Evolutionary conservation across 179 eudicot species (phyloP).

Genomic region (Spinacia oleracea): DNA sequence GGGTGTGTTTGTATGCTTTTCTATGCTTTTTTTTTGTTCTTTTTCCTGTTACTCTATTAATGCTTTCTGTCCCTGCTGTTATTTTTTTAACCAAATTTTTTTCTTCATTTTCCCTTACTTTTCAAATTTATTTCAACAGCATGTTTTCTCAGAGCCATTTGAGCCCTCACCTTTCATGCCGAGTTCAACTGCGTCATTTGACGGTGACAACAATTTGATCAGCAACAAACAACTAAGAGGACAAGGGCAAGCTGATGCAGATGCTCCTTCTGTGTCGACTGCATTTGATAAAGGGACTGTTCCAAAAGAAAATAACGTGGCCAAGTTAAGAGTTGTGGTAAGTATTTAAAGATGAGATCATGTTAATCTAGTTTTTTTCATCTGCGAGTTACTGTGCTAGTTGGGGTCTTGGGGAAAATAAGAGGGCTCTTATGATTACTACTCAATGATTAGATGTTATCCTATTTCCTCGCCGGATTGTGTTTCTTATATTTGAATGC

Average conservation of each 20-base stretch:
- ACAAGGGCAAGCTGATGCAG: conserved; percentile 52
- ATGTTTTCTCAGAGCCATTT: conserved; percentile 86
- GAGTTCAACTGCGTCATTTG: conserved; percentile 52
- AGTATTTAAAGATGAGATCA: conserved; percentile 26
- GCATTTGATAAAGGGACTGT: conserved; percentile 56
- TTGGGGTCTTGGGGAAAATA: background rate
- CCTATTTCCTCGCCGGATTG: background rate
- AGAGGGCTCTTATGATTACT: background rate
- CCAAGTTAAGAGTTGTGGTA: conserved; percentile 98
- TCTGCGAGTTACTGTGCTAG: background rate
- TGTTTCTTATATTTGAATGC: background rate
- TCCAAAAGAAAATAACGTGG: conserved; percentile 84
- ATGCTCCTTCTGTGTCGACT: conserved; percentile 44
- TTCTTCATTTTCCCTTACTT: background rate
- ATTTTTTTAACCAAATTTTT: background rate
- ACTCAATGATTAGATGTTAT: background rate
- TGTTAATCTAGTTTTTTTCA: background rate
- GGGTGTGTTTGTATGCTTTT: background rate
- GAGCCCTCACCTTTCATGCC: conserved; percentile 90
- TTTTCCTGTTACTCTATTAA: too few relatives aligned
- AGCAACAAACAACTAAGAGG: conserved; percentile 51
- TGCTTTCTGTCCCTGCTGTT: background rate
- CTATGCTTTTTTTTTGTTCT: background rate
- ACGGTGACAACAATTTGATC: conserved; percentile 47
- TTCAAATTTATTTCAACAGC: conserved; percentile 44